Evolutionary conservation across 352 stramenopile genomes (phyloP).

Genomic region (Pythium rhizo-oryzae): DNA sequence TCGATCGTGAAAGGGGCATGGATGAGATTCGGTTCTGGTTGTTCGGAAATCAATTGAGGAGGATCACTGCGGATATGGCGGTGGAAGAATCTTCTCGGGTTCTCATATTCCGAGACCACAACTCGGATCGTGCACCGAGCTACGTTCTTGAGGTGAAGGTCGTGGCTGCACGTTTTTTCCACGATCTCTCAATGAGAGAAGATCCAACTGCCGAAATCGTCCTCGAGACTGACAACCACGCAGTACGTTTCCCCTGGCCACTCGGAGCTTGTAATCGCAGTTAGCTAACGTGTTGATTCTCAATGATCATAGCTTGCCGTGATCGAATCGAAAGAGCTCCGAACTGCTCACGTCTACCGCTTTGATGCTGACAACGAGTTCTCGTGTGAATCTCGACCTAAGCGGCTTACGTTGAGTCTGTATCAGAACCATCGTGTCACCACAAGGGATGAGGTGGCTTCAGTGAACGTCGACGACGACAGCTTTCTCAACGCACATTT

Average conservation of each 20-base stretch:
- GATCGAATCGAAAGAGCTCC: conserved; percentile 72
- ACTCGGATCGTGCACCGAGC: conserved; percentile 49
- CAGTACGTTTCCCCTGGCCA: conserved; percentile 26
- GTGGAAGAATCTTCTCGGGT: conserved; percentile 81
- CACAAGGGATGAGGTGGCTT: conserved; percentile 39
- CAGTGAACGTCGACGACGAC: conserved; percentile 64
- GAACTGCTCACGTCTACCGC: conserved; percentile 80
- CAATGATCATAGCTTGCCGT: conserved; percentile 12
- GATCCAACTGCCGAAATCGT: conserved; percentile 65
- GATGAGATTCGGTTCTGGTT: conserved; percentile 75
- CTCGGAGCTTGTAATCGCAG: not conserved
- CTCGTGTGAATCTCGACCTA: conserved; percentile 60
- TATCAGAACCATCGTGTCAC: conserved; percentile 53
- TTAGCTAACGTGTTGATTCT: not conserved
- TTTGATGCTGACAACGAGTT: conserved; percentile 84
- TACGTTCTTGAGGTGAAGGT: conserved; percentile 88
- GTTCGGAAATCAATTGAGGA: conserved; percentile 68
- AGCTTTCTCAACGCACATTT: conserved; percentile 42
- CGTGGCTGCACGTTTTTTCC: conserved; percentile 69
- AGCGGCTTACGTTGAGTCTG: conserved; percentile 69
- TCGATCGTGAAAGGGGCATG: conserved; percentile 76
- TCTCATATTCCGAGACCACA: conserved; percentile 77
- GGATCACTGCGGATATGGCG: conserved; percentile 74
- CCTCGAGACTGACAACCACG: conserved; percentile 66
- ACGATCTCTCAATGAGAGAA: conserved; percentile 63